Evolutionary conservation across 176 grass and related monocot species (phyloP), one percentile per base, ranked within the genome.

Genomic region (Alopecurus myosuroides): DNA sequence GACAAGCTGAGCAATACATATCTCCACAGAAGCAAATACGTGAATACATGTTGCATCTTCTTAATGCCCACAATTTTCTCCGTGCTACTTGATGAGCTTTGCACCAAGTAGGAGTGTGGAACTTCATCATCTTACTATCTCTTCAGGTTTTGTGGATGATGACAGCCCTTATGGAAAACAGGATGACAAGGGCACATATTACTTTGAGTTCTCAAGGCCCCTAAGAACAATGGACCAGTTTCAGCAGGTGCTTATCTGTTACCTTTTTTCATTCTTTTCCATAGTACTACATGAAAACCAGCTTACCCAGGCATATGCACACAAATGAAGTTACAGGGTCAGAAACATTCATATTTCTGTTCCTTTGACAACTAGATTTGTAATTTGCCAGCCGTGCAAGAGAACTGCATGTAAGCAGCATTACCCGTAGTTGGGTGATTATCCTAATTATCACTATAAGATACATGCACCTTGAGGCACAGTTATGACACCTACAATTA

Each of bases 211-310:
- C 76, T 94, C 93, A 17, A 99, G 97, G 62, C 88, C 97, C 26
- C 69, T 99, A 58, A 90, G 97, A 86, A 99, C 97, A 82, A 99
- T 96, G 97, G 94, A 99, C 81, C 88, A 79, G 48, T 96, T 96
- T 66, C 96, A 98, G 78, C 93, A 98, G 88, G 93, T 98, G 46
- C 33, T 23, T 73, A 81, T 71, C 26, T 63, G 65, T 28, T 29
- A 25, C 22, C 45, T 46, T 18, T 10, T 74, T 80, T 37, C 13
- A 44, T 67, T 68, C 14, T 76, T 77, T 70, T 76, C 55, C 69
- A 19, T 39, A 51, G 46, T 88, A 34, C 0, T 61, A 15, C 33
- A 20, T 58, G n/a, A 79, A 56, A 42, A 76, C 8, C 44, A 85
- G 82, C 35, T 63, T 84, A 61, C 42, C 57, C 9, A 84, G 28